Percentiles rank a stretch among this genome's conserved stretches.
These are phyloP conservation scores for Plectranthus barbatus DNA, from an alignment of 257 asterid genomes.

Conservation along the genomic window DNA sequence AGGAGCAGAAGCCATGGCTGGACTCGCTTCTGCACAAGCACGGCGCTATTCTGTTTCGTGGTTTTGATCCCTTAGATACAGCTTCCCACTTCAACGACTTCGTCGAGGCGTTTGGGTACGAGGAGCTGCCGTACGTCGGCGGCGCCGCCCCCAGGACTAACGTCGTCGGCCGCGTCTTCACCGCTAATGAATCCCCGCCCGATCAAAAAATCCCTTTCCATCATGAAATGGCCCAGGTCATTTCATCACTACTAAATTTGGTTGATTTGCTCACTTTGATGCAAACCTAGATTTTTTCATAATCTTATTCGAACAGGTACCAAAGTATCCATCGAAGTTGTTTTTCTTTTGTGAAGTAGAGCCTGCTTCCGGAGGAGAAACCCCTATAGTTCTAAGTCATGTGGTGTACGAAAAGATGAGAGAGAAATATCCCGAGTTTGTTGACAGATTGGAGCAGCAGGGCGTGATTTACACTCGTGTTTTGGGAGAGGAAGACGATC, in stretches of 20 bases:
- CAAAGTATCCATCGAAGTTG: slow-evolving; percentile 72
- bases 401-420: slow-evolving; percentile 62
- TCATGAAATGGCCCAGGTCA: slow-evolving; percentile 84
- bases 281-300: too few species aligned
- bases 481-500: slow-evolving; percentile 79
- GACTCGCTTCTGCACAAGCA: slow-evolving; percentile 40
- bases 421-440: slow-evolving; percentile 65
- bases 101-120: slow-evolving; percentile 78
- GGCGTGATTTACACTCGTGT: slow-evolving; percentile 61
- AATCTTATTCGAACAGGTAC: slow-evolving; percentile 43
- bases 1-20: slow-evolving; percentile 51
- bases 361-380: slow-evolving; percentile 72
- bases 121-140: slow-evolving; percentile 82
- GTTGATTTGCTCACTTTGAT: not conserved
- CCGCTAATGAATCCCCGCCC: slow-evolving; percentile 89
- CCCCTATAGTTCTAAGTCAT: slow-evolving; percentile 83
- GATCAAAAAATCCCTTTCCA: slow-evolving; percentile 77
- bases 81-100: slow-evolving; percentile 74
- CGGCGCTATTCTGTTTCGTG: slow-evolving; percentile 71
- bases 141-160: slow-evolving; percentile 82
- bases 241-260: not conserved
- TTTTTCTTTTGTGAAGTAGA: slow-evolving; percentile 88
- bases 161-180: slow-evolving; percentile 78
- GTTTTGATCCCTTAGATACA: slow-evolving; percentile 33
- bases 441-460: slow-evolving; percentile 51